These are phyloP conservation scores for Pseudocercospora pini-densiflorae DNA, from an alignment of 2,329 filamentous ascomycete genomes.

Conservation along the genomic window DNA sequence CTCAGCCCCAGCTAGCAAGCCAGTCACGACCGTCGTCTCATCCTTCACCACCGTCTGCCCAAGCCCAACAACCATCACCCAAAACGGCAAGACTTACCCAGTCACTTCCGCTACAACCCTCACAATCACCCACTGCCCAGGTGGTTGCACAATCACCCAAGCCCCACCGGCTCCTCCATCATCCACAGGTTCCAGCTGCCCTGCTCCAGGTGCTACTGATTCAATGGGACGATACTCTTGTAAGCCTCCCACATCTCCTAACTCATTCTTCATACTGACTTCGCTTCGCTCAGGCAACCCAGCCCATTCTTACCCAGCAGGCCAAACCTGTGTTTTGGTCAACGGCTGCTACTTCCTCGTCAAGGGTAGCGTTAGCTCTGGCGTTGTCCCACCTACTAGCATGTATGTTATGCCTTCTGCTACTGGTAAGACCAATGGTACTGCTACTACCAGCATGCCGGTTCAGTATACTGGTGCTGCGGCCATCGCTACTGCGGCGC, in stretches of 20 bases:
- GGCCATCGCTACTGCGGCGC: not conserved
- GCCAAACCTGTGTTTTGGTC: slow-evolving; percentile 9
- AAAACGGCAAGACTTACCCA: slow-evolving; percentile 17
- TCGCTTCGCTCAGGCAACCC: slow-evolving; percentile 5
- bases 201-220: slow-evolving; percentile 1
- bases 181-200: slow-evolving; percentile 6
- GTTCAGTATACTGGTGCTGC: not conserved
- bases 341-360: slow-evolving; percentile 16
- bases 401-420: not conserved
- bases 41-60: slow-evolving; percentile 21
- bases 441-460: not conserved
- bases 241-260: not conserved
- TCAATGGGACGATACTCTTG: slow-evolving; percentile 14
- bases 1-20: not conserved
- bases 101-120: slow-evolving; percentile 19
- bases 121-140: slow-evolving; percentile 20
- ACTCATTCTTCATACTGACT: not conserved
- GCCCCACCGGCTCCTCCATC: not conserved
- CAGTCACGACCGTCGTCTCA: slow-evolving; percentile 11
- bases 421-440: not conserved
- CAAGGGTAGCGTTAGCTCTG: not conserved
- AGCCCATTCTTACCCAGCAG: slow-evolving; percentile 12
- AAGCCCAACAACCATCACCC: slow-evolving; percentile 17
- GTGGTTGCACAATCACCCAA: slow-evolving; percentile 17
- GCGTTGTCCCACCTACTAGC: not conserved